phyloP scores from a whole-genome alignment of 768 basidiomycete genomes.

The Suillus cothurnatus region DNA sequence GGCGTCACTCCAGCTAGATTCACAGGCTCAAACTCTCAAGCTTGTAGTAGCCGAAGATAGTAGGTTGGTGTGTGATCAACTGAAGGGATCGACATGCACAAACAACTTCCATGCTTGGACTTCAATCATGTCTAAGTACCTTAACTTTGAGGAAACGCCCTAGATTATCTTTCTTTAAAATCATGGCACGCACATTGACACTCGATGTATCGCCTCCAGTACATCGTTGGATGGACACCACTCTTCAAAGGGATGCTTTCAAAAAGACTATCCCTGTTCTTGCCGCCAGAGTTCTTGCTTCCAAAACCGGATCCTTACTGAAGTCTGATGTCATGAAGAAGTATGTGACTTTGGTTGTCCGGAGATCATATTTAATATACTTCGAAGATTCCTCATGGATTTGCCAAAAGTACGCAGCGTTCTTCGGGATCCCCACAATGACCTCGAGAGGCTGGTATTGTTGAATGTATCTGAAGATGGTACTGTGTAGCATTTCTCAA shows the following conservation, averaged over 20 bases:
- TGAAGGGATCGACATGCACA: background rate
- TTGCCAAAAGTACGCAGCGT: slow-evolving; percentile 70
- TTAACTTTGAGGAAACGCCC: background rate
- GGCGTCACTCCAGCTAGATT: background rate
- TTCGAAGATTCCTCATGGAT: slow-evolving; percentile 60
- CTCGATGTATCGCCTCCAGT: slow-evolving; percentile 47
- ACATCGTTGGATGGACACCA: slow-evolving; percentile 51
- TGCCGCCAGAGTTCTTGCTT: slow-evolving; percentile 62
- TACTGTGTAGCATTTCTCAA: slow-evolving; percentile 29
- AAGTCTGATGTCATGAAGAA: slow-evolving; percentile 59
- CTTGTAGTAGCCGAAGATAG: background rate
- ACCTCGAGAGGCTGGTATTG: slow-evolving; percentile 64
- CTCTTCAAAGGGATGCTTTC: slow-evolving; percentile 68
- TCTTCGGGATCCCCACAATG: slow-evolving; percentile 48
- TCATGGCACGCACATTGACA: slow-evolving; percentile 41
- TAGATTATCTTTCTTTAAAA: slow-evolving; percentile 6
- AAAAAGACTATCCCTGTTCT: slow-evolving; percentile 65
- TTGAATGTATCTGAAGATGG: slow-evolving; percentile 63
- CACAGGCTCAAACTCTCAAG: background rate
- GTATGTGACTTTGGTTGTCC: slow-evolving; percentile 40
- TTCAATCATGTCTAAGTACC: slow-evolving; percentile 8
- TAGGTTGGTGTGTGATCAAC: background rate
- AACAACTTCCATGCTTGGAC: slow-evolving; percentile 14
- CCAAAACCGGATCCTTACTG: slow-evolving; percentile 55
- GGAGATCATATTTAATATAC: slow-evolving; percentile 15